Evolutionary conservation across 345 rosid genomes (phyloP).

Genomic region (Brassica napus): DNA sequence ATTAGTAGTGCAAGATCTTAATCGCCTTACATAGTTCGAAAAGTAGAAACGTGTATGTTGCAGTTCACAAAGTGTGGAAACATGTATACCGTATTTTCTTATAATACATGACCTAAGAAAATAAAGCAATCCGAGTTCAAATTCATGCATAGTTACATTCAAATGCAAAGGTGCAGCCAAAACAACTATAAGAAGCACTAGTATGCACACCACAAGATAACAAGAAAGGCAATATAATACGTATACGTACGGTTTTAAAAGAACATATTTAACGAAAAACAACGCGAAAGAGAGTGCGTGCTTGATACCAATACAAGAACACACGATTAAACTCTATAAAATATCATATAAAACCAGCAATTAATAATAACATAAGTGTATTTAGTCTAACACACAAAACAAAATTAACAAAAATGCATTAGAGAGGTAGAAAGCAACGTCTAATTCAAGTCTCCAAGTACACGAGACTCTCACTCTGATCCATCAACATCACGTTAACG

Average conservation of each 20-base stretch:
- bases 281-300: not conserved
- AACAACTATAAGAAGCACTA: too few relatives aligned
- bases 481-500: not conserved
- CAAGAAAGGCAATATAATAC: not conserved
- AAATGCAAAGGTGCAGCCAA: too few relatives aligned
- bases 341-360: not conserved
- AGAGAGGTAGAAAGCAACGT: not conserved
- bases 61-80: too few relatives aligned
- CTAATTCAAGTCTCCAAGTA: not conserved
- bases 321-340: not conserved
- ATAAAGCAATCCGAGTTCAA: too few relatives aligned
- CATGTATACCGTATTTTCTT: too few relatives aligned
- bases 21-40: too few relatives aligned
- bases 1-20: too few relatives aligned
- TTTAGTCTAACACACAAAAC: not conserved
- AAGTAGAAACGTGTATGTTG: too few relatives aligned
- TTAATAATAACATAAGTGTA: not conserved
- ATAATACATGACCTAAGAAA: too few relatives aligned
- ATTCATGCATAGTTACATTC: too few relatives aligned
- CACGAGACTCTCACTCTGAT: not conserved
- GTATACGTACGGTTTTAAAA: not conserved
- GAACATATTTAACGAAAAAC: not conserved
- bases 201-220: too few relatives aligned
- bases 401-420: too few relatives aligned
- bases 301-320: not conserved